Percentiles rank a stretch among this genome's conserved stretches.
These are phyloP conservation scores for Boletus bicolor DNA, from an alignment of 768 basidiomycete species.

Conservation along the genomic window DNA sequence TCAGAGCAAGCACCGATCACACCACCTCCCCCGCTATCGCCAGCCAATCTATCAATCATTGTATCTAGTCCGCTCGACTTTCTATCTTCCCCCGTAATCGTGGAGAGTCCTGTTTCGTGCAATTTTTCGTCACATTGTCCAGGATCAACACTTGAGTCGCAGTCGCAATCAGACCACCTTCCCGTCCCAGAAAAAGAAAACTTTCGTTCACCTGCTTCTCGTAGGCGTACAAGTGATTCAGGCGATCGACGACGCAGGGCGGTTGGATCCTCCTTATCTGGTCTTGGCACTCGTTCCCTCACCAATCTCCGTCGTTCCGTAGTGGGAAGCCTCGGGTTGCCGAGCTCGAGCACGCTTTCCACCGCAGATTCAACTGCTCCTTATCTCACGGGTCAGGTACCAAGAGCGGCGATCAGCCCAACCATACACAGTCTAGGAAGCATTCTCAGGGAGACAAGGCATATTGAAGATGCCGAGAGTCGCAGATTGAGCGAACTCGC, in stretches of 20 bases:
- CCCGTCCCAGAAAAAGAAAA: constrained; percentile 15
- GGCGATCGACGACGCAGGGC: constrained; percentile 10
- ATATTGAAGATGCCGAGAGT: constrained; percentile 66
- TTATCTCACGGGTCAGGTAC: constrained; percentile 4
- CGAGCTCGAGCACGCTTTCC: constrained; percentile 20
- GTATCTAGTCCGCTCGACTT: constrained; percentile 15
- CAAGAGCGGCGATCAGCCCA: constrained; percentile 48
- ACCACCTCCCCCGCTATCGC: constrained; percentile 4
- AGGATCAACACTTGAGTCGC: constrained; percentile 11
- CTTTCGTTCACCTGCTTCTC: constrained; percentile 1
- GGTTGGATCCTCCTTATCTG: constrained; percentile 16
- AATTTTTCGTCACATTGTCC: constrained; percentile 23
- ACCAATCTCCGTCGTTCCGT: constrained; percentile 46
- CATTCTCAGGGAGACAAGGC: constrained; percentile 49
- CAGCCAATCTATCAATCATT: constrained; percentile 13
- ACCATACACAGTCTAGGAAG: constrained; percentile 58
- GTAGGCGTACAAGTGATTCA: constrained; percentile 21
- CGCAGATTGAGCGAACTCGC: constrained; percentile 70
- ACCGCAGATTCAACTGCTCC: constrained; percentile 28
- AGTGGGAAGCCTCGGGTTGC: constrained; percentile 29
- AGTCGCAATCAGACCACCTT: constrained; percentile 11
- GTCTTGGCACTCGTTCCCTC: constrained; percentile 37
- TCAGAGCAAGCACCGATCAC: constrained; percentile 17
- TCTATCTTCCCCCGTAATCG: constrained; percentile 1
- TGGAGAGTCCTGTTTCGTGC: constrained; percentile 27